Percentiles rank a stretch among this genome's conserved stretches.
phyloP scores from a whole-genome alignment of 805 yeast species.

The Allodekkera sacchari region DNA sequence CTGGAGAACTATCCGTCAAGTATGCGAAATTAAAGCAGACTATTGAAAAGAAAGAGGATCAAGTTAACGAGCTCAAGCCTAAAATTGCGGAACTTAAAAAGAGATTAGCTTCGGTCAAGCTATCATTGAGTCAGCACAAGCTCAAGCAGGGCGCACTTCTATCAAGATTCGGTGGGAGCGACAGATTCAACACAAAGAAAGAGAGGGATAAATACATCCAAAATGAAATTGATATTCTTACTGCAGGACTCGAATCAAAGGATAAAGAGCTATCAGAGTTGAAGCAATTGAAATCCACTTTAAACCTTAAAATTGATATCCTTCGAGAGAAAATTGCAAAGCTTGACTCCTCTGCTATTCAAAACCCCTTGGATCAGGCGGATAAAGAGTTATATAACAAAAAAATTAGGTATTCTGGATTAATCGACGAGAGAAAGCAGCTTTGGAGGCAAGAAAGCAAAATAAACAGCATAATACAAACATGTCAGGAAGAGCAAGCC shows the following conservation, averaged over 20 bases:
- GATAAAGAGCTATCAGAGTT: conserved; percentile 4
- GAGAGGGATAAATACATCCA: conserved; percentile 67
- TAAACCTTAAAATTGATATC: conserved; percentile 24
- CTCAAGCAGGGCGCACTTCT: conserved; percentile 52
- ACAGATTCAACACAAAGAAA: conserved; percentile 42
- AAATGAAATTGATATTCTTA: conserved; percentile 35
- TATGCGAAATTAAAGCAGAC: conserved; percentile 14
- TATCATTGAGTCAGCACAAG: conserved; percentile 29
- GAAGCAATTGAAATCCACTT: conserved; percentile 6
- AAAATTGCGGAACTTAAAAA: conserved; percentile 28
- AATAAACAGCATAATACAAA: conserved; percentile 45
- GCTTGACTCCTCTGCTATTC: no score
- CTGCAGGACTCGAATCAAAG: conserved; percentile 12
- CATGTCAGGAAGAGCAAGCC: conserved; percentile 45
- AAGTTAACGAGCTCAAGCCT: conserved; percentile 33
- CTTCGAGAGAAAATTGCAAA: conserved; percentile 31
- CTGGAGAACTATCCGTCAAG: conserved; percentile 14
- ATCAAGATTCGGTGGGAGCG: conserved; percentile 62
- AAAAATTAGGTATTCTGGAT: conserved; percentile 32
- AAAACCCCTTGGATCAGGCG: conserved; percentile 6
- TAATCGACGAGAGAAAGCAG: conserved; percentile 59
- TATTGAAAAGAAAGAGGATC: conserved; percentile 29
- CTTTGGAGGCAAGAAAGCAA: conserved; percentile 77
- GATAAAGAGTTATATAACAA: conserved; percentile 22
- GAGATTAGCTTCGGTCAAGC: conserved; percentile 36